phyloP scores from a whole-genome alignment of 177 flowering plant genomes.

The Tripterygium wilfordii region DNA sequence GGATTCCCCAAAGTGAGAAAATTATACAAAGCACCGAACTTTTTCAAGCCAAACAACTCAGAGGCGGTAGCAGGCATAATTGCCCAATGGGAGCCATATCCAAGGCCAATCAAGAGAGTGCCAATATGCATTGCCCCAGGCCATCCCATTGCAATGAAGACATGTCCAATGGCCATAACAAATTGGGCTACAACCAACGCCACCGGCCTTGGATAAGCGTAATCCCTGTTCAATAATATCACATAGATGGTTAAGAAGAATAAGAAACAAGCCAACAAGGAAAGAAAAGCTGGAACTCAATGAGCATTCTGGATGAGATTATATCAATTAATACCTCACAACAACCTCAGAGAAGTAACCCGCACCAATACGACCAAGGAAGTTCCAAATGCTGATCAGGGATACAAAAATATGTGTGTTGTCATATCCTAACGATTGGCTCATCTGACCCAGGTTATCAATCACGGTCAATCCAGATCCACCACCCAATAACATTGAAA shows the following conservation, averaged over 20 bases:
- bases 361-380: conserved; percentile 88
- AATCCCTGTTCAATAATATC: conserved; percentile 39
- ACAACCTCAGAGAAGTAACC: conserved; percentile 85
- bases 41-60: conserved; percentile 91
- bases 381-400: conserved; percentile 95
- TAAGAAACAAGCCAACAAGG: not conserved
- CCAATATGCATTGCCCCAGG: conserved; percentile 87
- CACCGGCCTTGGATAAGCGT: conserved; percentile 82
- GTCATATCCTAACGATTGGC: conserved; percentile 74
- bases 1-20: conserved; percentile 90
- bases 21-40: conserved; percentile 88
- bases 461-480: conserved; percentile 94
- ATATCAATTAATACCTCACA: conserved; percentile 43
- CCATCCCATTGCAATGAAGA: conserved; percentile 82
- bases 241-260: conserved; percentile 4
- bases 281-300: not conserved
- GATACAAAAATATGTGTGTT: conserved; percentile 83
- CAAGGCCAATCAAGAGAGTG: conserved; percentile 82
- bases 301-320: not conserved
- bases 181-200: conserved; percentile 78
- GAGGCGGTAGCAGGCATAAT: conserved; percentile 92
- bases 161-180: conserved; percentile 77
- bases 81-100: conserved; percentile 99
- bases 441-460: conserved; percentile 92
- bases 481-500: conserved; percentile 70